Percentiles rank a stretch among this genome's conserved stretches.
Conservation (phyloP, 352 stramenopile species). For the Poterioochromonas sp. region DNA sequence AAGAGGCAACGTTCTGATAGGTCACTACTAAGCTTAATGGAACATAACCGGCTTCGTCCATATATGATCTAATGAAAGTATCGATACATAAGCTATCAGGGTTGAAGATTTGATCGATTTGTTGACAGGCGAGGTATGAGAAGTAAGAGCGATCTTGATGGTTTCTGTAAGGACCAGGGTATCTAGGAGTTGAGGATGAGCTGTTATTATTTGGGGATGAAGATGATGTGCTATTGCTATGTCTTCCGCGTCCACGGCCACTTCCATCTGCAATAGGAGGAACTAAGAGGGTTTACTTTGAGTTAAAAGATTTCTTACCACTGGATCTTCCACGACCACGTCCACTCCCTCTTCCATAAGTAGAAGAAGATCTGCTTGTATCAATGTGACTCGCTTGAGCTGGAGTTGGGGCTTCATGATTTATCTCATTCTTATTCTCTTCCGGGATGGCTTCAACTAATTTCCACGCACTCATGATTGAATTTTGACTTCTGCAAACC, state of each 20-base stretch:
- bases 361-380: background rate
- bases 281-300: background rate
- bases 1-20: background rate
- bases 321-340: background rate
- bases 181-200: background rate
- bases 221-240: background rate
- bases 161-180: background rate
- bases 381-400: background rate
- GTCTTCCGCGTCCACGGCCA: background rate
- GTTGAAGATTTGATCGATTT: constrained; percentile 16
- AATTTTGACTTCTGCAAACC: too few relatives aligned
- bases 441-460: constrained; percentile 25
- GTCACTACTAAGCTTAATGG: background rate
- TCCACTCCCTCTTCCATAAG: background rate
- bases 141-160: background rate
- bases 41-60: constrained; percentile 24
- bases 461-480: constrained; percentile 26
- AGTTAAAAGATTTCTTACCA: background rate
- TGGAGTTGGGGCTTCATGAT: background rate
- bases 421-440: background rate
- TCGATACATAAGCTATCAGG: constrained; percentile 24
- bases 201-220: background rate
- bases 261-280: background rate
- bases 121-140: background rate
- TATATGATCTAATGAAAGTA: constrained; percentile 14